Conservation (phyloP, 345 rosid genomes). For the Psidium guajava region DNA sequence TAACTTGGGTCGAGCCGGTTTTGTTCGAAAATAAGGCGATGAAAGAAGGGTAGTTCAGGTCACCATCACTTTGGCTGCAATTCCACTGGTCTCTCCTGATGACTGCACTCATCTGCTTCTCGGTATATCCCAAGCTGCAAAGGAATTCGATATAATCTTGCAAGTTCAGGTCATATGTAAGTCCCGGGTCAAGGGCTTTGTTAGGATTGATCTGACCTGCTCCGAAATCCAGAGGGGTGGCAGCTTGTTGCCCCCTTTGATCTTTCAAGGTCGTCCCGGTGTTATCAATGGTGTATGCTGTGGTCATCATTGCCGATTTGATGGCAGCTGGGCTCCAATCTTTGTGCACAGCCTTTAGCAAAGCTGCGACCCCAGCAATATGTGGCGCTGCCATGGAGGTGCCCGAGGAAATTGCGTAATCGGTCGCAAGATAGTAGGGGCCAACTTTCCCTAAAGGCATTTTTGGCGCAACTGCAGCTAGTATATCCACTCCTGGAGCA, state of each 20-base stretch:
- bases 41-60: neutral
- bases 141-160: constrained; percentile 29
- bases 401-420: constrained; percentile 27
- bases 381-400: constrained; percentile 52
- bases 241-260: neutral
- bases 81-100: constrained; percentile 19
- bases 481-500: constrained; percentile 33
- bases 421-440: constrained; percentile 12
- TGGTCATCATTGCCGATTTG: constrained; percentile 41
- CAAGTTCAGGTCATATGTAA: constrained; percentile 18
- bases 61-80: constrained; percentile 2
- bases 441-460: constrained; percentile 4
- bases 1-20: constrained; percentile 5
- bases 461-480: constrained; percentile 24
- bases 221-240: constrained; percentile 37
- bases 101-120: constrained; percentile 23
- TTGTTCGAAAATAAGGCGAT: constrained; percentile 6
- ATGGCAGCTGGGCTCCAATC: constrained; percentile 33
- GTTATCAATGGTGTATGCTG: constrained; percentile 24
- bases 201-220: constrained; percentile 28
- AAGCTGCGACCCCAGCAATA: constrained; percentile 46
- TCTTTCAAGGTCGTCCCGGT: constrained; percentile 4
- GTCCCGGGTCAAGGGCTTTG: constrained; percentile 38
- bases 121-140: constrained; percentile 19
- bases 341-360: constrained; percentile 30